Evolutionary conservation across 148 eudicot genomes (phyloP).

Genomic region (Limonium bicolor): DNA sequence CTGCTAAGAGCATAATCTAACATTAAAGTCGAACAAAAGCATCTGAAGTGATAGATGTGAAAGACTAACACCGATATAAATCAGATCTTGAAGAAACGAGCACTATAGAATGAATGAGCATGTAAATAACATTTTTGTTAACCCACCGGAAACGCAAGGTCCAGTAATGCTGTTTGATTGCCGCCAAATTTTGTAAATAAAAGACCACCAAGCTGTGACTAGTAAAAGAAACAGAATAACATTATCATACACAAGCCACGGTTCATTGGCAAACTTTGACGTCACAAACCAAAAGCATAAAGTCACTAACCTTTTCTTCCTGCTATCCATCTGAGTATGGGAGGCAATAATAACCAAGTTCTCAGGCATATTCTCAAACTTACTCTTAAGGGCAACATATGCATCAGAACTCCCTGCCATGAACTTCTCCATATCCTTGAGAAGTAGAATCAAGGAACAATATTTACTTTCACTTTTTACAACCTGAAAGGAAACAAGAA

Average conservation of each 20-base stretch:
- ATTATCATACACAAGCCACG: no score
- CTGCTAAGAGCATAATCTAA: no score
- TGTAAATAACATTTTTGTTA: no score
- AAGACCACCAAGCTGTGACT: conserved; percentile 85
- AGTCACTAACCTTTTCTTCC: conserved; percentile 72
- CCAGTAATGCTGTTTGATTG: conserved; percentile 74
- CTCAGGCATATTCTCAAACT: conserved; percentile 61
- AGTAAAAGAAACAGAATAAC: no score
- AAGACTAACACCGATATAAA: no score
- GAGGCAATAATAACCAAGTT: conserved; percentile 82
- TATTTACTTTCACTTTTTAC: conserved; percentile 44
- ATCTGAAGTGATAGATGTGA: no score
- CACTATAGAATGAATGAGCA: no score
- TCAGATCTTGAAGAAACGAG: no score
- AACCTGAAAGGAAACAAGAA: no score
- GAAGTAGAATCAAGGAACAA: conserved; percentile 50
- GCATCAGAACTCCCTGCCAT: conserved; percentile 60
- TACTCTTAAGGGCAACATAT: conserved; percentile 37
- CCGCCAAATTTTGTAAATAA: conserved; percentile 85
- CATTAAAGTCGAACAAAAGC: no score
- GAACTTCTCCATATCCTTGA: conserved; percentile 87
- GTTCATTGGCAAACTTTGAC: no score
- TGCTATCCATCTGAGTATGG: conserved; percentile 61
- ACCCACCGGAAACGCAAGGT: conserved; percentile 80
- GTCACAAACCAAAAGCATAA: neutral